phyloP scores from a whole-genome alignment of 1,139 yeast species.

The Schwanniomyces etchellsii region DNA sequence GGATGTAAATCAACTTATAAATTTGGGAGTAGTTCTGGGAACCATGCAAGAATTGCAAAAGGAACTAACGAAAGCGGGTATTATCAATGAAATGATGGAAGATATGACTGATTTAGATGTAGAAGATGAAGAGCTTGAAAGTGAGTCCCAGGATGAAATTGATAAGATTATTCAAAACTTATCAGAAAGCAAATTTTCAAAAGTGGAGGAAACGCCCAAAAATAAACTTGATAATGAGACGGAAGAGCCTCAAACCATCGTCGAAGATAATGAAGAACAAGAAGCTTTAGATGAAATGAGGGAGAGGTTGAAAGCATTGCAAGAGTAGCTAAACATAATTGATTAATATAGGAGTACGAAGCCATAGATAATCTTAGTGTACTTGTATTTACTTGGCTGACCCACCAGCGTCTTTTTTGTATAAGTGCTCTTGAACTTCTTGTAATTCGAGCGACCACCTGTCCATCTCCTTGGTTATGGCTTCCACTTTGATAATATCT shows the following conservation, averaged over 20 bases:
- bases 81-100: constrained; percentile 92
- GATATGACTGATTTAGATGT: constrained; percentile 74
- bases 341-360: too few species aligned
- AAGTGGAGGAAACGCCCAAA: constrained; percentile 37
- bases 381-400: too few species aligned
- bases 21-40: constrained; percentile 72
- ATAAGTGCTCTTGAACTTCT: too few species aligned
- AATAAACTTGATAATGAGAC: constrained; percentile 5
- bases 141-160: constrained; percentile 67
- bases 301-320: constrained; percentile 80
- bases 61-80: constrained; percentile 87
- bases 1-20: constrained; percentile 77
- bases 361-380: too few species aligned
- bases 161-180: constrained; percentile 42
- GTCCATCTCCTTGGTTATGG: constrained; percentile 50
- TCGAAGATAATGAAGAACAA: constrained; percentile 54
- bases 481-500: constrained; percentile 40
- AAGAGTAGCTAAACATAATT: too few species aligned
- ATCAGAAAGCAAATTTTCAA: constrained; percentile 38
- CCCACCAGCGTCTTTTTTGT: too few species aligned
- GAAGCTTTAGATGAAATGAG: constrained; percentile 81
- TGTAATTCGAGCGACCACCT: constrained; percentile 50
- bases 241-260: constrained; percentile 22
- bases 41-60: constrained; percentile 85
- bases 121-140: constrained; percentile 60